Evolutionary conservation across 306 rosid genomes (phyloP), one percentile per base, ranked within the genome.

Genomic region (Coriaria nepalensis): DNA sequence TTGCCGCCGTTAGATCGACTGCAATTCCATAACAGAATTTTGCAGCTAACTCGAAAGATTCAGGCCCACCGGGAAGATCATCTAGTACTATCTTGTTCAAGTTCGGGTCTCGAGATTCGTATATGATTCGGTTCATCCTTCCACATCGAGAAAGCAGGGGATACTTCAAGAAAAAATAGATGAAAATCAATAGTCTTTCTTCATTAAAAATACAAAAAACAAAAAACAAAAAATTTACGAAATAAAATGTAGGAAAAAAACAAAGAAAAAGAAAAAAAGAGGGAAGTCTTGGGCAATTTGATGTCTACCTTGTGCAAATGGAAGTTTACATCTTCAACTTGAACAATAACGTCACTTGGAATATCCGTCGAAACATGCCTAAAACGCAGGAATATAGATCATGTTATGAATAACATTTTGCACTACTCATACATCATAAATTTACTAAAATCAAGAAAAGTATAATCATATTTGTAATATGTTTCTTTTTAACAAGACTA

Each of bases 361-460:
- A 90, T 66, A 79, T 92, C 98, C 65, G 96, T 79, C 11, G 82
- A 83, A 51, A 85, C 98, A 72, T 60, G 68, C 98, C 98, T 92
- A 40, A 40, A 56, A 59, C 35, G 38, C 43, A 29, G 49, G 58
- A 50, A 12, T 33, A 40, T 46, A 35, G n/a, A 41, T 8, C 13
- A n/a, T 2, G 20, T 40, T 3, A 35, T 5, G 11, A 43, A 7
- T n/a, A 32, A 36, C n/a, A 55, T 11, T 45, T 57, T 6, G 35
- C 41, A 5, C 2, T 33, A 49, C 37, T 10, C 47, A 34, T 2
- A 39, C 29, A 47, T 45, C 49, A 13, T 36, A n/a, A 20, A 47
- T 12, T n/a, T 5, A 15, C 5, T 4, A 40, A 37, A 20, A 20
- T 20, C 29, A 20, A 20, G 29, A n/a, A n/a, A n/a, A n/a, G n/a